These are phyloP conservation scores for Exophiala sideris DNA, from an alignment of 2,329 filamentous ascomycete species.

Conservation along the genomic window DNA sequence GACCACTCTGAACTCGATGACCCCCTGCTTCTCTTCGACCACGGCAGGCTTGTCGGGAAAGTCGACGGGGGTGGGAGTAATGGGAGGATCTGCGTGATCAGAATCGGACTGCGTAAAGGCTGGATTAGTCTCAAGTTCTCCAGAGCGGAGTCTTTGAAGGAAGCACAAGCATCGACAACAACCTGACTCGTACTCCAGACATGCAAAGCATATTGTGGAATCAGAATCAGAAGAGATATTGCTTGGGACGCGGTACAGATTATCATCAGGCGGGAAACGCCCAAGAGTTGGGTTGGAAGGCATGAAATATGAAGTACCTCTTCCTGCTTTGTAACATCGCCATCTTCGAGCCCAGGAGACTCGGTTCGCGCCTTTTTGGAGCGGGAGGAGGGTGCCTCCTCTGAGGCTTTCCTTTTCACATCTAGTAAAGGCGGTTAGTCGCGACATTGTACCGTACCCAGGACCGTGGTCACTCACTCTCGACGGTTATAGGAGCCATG, in stretches of 20 bases:
- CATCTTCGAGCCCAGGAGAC: conserved; percentile 38
- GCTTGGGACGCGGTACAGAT: conserved; percentile 10
- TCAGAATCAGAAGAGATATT: conserved; percentile 11
- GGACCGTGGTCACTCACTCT: conserved; percentile 14
- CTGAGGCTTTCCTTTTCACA: conserved; percentile 50
- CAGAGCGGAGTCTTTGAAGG: neutral
- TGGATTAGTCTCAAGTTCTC: conserved; percentile 6
- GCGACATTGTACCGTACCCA: neutral
- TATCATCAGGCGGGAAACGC: conserved; percentile 10
- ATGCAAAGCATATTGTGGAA: conserved; percentile 5
- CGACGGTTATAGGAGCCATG: conserved; percentile 18
- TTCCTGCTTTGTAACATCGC: conserved; percentile 21
- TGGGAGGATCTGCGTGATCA: conserved; percentile 51
- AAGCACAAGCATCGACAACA: neutral
- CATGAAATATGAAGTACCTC: conserved; percentile 13
- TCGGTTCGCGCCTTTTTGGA: conserved; percentile 50
- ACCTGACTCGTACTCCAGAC: neutral
- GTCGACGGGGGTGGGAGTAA: conserved; percentile 64
- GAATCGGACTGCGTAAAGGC: conserved; percentile 23
- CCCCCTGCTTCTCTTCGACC: conserved; percentile 85
- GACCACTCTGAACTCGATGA: conserved; percentile 95
- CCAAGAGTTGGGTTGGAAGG: neutral
- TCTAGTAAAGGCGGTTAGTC: conserved; percentile 1
- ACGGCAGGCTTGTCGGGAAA: conserved; percentile 95
- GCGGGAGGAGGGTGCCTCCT: conserved; percentile 44